Base-by-base conservation (phyloP, 2,329 filamentous ascomycete species). In the Alternaria triticina region DNA sequence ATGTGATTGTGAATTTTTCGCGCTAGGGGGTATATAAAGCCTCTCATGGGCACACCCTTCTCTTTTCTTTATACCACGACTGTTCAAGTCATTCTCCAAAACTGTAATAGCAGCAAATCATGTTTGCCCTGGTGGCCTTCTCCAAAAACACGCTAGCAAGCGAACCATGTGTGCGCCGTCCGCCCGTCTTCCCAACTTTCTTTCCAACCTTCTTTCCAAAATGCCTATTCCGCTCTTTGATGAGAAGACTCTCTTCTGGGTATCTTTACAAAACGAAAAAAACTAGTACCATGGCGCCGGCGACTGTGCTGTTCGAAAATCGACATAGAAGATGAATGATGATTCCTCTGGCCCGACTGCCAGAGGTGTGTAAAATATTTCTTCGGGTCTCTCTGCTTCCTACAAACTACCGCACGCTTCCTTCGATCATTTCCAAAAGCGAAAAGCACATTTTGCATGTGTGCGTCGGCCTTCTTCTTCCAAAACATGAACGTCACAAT, bases 1-100 rank as follows among this genome's bases (percentile, higher is more conserved):
- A n/a, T 51, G 49, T n/a, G 28, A 36, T 52, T 0, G 17, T 4
- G 5, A 13, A 13, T 0, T 5, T 9, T 15, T 23, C 9, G 45
- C 23, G 45, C 22, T 12, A 23, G 36, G 15, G 15, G 5, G 9
- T 17, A 6, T 40, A 40, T 40, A 40, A 40, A 40, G 4, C 36
- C 15, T 40, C 15, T 40, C 2, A n/a, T 40, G 0, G 33, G 0
- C 0, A 4, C 33, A 5, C 1, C 15, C 4, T 40, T 0, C 33
- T 36, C 33, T n/a, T 15, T 40, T n/a, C 8, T 40, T n/a, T 1
- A 40, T 6, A 10, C 15, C 15, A 40, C 7, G n/a, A n/a, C 15
- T 5, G 9, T 10, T 4, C 2, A 4, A 0, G 2, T 9, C 8
- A 0, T 5, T 36, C 1, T n/a, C 4, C 33, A n/a, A 36, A 36